Evolutionary conservation across 805 yeast species (phyloP).

Genomic region (Scheffersomyces lignosus): DNA sequence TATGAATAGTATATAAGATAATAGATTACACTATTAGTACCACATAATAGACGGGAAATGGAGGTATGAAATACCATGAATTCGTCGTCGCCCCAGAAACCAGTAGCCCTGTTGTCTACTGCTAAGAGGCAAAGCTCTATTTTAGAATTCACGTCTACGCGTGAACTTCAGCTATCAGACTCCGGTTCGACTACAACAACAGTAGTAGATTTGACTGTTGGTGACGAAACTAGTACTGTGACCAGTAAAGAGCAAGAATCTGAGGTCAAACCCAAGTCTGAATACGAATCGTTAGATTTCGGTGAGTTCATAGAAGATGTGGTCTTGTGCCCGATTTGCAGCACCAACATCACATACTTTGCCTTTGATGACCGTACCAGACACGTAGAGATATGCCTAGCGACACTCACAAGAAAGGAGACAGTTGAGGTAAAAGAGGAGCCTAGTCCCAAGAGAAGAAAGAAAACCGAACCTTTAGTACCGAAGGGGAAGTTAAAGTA

Average conservation of each 20-base stretch:
- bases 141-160: constrained; percentile 17
- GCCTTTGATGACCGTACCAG: constrained; percentile 43
- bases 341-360: constrained; percentile 34
- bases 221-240: constrained; percentile 4
- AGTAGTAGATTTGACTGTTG: constrained; percentile 17
- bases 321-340: constrained; percentile 56
- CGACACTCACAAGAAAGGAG: constrained; percentile 31
- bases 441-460: constrained; percentile 24
- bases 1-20: too few species aligned
- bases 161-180: constrained; percentile 2
- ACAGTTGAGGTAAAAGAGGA: constrained; percentile 35
- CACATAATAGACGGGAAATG: too few species aligned
- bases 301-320: neutral
- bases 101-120: constrained; percentile 2
- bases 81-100: too few species aligned
- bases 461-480: constrained; percentile 1
- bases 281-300: neutral
- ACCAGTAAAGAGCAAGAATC: neutral
- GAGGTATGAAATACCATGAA: too few species aligned
- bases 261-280: too few species aligned
- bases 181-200: constrained; percentile 7
- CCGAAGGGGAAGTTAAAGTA: constrained; percentile 16
- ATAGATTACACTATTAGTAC: too few species aligned
- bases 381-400: constrained; percentile 57
- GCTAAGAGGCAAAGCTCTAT: constrained; percentile 23